Evolutionary conservation across 495 filamentous ascomycete genomes (phyloP).

Genomic region (Aspergillus saccharolyticus): DNA sequence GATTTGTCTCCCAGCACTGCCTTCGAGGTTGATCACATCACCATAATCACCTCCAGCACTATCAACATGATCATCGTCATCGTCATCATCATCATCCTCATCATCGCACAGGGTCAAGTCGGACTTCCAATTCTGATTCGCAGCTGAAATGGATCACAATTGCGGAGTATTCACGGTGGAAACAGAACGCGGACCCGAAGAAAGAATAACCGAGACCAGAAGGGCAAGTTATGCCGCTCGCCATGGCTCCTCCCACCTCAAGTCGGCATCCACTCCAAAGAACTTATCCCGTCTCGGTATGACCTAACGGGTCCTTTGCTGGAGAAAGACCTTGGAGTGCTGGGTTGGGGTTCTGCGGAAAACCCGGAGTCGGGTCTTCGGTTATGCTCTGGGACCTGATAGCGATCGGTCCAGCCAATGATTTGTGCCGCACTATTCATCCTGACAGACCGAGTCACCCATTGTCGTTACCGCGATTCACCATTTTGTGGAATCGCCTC

Average conservation of each 20-base stretch:
- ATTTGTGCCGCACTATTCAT: not conserved
- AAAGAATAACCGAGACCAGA: not conserved
- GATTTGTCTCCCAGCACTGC: not conserved
- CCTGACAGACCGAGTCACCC: slow-evolving; percentile 4
- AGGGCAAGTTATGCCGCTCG: not conserved
- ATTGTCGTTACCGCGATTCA: slow-evolving; percentile 5
- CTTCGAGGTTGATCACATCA: too few relatives aligned
- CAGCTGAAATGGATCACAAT: not conserved
- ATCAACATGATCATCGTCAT: not conserved
- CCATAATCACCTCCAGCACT: too few relatives aligned
- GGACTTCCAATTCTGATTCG: not conserved
- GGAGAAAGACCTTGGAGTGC: not conserved
- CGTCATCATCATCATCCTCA: not conserved
- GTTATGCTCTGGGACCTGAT: slow-evolving; percentile 1
- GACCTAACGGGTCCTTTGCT: not conserved
- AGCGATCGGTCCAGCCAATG: not conserved
- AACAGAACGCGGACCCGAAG: not conserved
- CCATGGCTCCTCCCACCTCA: not conserved
- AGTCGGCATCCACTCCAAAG: slow-evolving; percentile 10
- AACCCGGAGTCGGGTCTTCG: slow-evolving; percentile 2
- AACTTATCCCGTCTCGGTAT: slow-evolving; percentile 9
- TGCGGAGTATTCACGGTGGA: not conserved
- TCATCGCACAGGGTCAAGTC: too few relatives aligned
- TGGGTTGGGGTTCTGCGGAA: slow-evolving; percentile 1
- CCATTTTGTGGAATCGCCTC: slow-evolving; percentile 5